Conservation (phyloP, 768 basidiomycete genomes). For the Candolleomyces efflorescens region DNA sequence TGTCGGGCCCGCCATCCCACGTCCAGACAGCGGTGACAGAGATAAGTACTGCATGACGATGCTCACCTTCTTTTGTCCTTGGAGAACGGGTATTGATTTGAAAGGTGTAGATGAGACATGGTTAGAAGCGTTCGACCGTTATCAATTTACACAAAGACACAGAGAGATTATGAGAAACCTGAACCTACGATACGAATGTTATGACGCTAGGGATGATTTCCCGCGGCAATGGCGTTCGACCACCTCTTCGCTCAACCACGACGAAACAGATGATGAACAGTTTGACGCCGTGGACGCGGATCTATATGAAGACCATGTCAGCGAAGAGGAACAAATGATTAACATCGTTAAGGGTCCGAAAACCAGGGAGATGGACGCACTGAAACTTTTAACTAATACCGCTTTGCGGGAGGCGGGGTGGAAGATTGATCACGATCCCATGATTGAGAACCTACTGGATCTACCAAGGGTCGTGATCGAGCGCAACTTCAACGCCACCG, state of each 20-base stretch:
- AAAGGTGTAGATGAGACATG: neutral
- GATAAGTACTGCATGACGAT: neutral
- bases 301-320: too few relatives aligned
- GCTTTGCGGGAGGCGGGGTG: too few relatives aligned
- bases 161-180: neutral
- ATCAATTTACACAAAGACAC: neutral
- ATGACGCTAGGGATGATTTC: constrained; percentile 1
- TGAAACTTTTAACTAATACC: too few relatives aligned
- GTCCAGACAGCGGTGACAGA: neutral
- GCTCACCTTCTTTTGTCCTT: neutral
- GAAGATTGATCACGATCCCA: too few relatives aligned
- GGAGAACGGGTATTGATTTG: neutral
- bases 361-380: too few relatives aligned
- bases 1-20: neutral
- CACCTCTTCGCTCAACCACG: neutral
- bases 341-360: too few relatives aligned
- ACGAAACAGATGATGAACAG: neutral
- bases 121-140: neutral
- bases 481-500: too few relatives aligned
- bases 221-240: neutral
- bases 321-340: too few relatives aligned
- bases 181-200: constrained; percentile 2
- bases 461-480: too few relatives aligned
- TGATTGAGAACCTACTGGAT: too few relatives aligned
- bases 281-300: neutral